Evolutionary conservation across 192 early-diverging fungal genomes (phyloP).

Genomic region (Umbelopsis ramanniana): DNA sequence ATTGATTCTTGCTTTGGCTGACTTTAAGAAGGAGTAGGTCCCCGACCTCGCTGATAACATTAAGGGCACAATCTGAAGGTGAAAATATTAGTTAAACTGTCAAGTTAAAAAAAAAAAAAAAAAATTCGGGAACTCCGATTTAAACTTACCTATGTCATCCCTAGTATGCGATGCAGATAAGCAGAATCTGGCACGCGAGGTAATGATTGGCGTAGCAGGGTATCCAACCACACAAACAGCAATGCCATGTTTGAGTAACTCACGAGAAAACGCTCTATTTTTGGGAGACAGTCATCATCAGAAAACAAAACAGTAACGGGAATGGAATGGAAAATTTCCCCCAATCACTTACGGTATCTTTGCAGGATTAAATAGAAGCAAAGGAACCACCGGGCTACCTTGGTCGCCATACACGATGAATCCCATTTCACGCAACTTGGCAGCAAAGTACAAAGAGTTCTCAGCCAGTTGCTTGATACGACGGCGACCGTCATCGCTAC

Average conservation of each 20-base stretch:
- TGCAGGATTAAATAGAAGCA: slow-evolving; percentile 84
- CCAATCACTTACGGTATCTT: slow-evolving; percentile 68
- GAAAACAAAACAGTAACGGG: too few species aligned
- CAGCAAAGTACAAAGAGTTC: slow-evolving; percentile 79
- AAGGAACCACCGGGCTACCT: slow-evolving; percentile 83
- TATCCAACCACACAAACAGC: slow-evolving; percentile 97
- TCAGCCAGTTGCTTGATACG: slow-evolving; percentile 78
- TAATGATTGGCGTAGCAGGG: slow-evolving; percentile 98
- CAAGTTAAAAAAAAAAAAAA: not conserved
- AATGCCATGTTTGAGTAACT: slow-evolving; percentile 85
- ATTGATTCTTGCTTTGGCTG: slow-evolving; percentile 31
- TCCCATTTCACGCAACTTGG: slow-evolving; percentile 72
- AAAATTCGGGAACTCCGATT: not conserved
- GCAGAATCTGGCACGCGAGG: slow-evolving; percentile 93
- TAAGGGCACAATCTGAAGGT: slow-evolving; percentile 62
- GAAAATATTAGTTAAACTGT: not conserved
- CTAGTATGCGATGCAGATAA: slow-evolving; percentile 92
- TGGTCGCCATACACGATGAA: slow-evolving; percentile 85
- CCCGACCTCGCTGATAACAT: slow-evolving; percentile 75
- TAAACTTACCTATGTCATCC: slow-evolving; percentile 70
- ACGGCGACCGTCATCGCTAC: slow-evolving; percentile 74
- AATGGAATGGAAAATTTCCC: too few species aligned
- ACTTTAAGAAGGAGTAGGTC: slow-evolving; percentile 72
- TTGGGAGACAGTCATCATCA: too few species aligned
- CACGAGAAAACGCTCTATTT: slow-evolving; percentile 85